Base-by-base conservation (phyloP, 2,329 filamentous ascomycete genomes). In the Colletotrichum coccodes region DNA sequence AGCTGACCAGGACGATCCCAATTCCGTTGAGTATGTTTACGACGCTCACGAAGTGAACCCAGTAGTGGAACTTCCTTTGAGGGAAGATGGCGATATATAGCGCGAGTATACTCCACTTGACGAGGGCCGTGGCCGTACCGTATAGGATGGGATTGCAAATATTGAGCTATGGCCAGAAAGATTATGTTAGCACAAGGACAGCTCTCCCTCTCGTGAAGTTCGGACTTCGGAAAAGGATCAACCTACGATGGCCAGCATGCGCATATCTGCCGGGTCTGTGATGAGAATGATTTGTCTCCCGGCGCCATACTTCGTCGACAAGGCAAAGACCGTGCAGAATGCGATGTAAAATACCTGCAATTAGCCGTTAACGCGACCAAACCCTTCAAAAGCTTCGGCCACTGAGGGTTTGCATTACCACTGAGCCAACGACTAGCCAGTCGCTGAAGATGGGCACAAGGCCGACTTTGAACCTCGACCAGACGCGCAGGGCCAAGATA, bases 221-320 rank as follows among this genome's bases (percentile, higher is more conserved):
- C 21, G 14, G 30, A 42, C 28, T 21, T 3, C 9, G 21, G 38
- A 26, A 40, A 30, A 6, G 28, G 44, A 47, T 23, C 23, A 16
- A 68, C 64, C 18, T 53, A 68, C 59, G n/a, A 68, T 57, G 7
- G 64, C 50, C 36, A 68, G 30, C 59, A 68, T 63, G 64, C 64
- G 64, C 42, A 62, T 53, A 11, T 62, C 52, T 34, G 11, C 60
- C 21, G 58, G 59, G 26, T 68, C 64, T 7, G 40, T 68, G n/a
- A 63, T 47, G 49, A 68, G 64, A 42, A 63, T 63, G 23, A 53
- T 47, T 7, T 62, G 60, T 54, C 59, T 63, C 1, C 64, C 64
- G 16, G 64, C 64, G 42, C 64, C 59, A 52, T 68, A 68, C 34
- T 26, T 23, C 3, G 64, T 68, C 18, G 64, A 68, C 8, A 68